Conservation (phyloP, 2,329 filamentous ascomycete genomes). For the Neofusicoccum umdonicola region DNA sequence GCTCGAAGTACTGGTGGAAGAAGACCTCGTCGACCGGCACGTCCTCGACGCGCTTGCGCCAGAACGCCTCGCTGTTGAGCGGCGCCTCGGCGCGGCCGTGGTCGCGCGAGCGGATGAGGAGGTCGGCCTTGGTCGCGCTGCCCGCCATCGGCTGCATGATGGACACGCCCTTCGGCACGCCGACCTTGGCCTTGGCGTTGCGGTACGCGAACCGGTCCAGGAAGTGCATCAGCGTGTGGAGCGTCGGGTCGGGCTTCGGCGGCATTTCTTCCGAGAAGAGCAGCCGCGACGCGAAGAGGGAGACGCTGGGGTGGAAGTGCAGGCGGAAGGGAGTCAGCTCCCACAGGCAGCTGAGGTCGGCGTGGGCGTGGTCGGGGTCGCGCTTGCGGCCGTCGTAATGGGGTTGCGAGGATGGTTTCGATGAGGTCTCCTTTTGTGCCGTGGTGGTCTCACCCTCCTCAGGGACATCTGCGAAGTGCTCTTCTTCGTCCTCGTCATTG, state of each 20-base stretch:
- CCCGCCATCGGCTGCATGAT: slow-evolving; percentile 93
- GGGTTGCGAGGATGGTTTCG: not conserved
- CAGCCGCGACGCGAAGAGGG: slow-evolving; percentile 73
- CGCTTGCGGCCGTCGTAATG: slow-evolving; percentile 85
- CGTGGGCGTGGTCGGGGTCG: slow-evolving; percentile 86
- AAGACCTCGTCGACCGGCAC: slow-evolving; percentile 91
- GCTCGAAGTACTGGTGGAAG: slow-evolving; percentile 95
- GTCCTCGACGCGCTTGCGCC: slow-evolving; percentile 84
- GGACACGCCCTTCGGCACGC: slow-evolving; percentile 66
- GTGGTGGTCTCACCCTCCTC: slow-evolving; percentile 49
- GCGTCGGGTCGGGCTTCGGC: slow-evolving; percentile 84
- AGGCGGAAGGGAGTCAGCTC: slow-evolving; percentile 76
- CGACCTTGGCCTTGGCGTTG: slow-evolving; percentile 70
- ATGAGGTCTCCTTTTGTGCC: not conserved
- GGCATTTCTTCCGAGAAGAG: slow-evolving; percentile 66
- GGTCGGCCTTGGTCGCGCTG: slow-evolving; percentile 54
- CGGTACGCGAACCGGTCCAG: slow-evolving; percentile 98
- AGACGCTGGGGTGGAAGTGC: slow-evolving; percentile 93
- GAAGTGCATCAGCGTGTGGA: slow-evolving; percentile 91
- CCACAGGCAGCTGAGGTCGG: slow-evolving; percentile 92
- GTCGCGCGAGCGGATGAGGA: slow-evolving; percentile 62
- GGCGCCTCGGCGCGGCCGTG: slow-evolving; percentile 57
- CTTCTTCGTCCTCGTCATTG: slow-evolving; percentile 73
- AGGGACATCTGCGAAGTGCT: slow-evolving; percentile 65
- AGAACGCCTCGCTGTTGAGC: slow-evolving; percentile 87